Evolutionary conservation across 352 stramenopile species (phyloP).

Genomic region (Albugo laibachii): DNA sequence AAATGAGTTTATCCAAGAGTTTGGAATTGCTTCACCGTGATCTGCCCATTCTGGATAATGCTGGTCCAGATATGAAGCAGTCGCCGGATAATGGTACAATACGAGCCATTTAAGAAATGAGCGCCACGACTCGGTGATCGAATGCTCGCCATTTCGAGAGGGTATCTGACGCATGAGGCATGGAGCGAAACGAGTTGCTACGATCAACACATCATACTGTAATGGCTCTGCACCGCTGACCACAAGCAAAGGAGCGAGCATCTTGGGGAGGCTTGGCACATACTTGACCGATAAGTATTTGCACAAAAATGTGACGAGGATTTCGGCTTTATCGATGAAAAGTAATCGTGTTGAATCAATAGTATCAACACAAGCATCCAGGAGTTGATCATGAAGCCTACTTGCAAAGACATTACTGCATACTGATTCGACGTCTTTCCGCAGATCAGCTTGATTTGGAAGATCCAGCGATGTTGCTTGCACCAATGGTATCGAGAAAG

Average conservation of each 20-base stretch:
- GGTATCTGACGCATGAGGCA: slow-evolving; percentile 19
- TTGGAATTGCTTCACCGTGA: slow-evolving; percentile 16
- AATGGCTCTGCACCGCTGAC: slow-evolving; percentile 47
- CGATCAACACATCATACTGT: slow-evolving; percentile 10
- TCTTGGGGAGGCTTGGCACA: slow-evolving; percentile 18
- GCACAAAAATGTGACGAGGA: slow-evolving; percentile 40
- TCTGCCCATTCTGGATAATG: slow-evolving; percentile 49
- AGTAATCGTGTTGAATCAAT: slow-evolving; percentile 33
- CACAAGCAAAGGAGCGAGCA: slow-evolving; percentile 32
- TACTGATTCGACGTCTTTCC: slow-evolving; percentile 47
- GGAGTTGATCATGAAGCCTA: slow-evolving; percentile 19
- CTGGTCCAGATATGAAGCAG: slow-evolving; percentile 60
- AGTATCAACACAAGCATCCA: slow-evolving; percentile 15
- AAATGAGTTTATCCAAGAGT: slow-evolving; percentile 56
- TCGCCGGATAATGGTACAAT: slow-evolving; percentile 42
- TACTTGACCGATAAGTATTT: slow-evolving; percentile 43
- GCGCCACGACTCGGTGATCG: slow-evolving; percentile 17
- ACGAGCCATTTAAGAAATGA: slow-evolving; percentile 43
- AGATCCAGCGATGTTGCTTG: slow-evolving; percentile 40
- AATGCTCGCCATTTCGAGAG: slow-evolving; percentile 25
- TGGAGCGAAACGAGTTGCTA: slow-evolving; percentile 12
- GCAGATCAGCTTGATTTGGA: slow-evolving; percentile 23
- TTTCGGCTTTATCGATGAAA: slow-evolving; percentile 62
- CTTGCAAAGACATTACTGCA: slow-evolving; percentile 45
- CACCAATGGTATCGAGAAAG: slow-evolving; percentile 46